Evolutionary conservation across 2,329 filamentous ascomycete species (phyloP).

Genomic region (Scedosporium minutisporum): DNA sequence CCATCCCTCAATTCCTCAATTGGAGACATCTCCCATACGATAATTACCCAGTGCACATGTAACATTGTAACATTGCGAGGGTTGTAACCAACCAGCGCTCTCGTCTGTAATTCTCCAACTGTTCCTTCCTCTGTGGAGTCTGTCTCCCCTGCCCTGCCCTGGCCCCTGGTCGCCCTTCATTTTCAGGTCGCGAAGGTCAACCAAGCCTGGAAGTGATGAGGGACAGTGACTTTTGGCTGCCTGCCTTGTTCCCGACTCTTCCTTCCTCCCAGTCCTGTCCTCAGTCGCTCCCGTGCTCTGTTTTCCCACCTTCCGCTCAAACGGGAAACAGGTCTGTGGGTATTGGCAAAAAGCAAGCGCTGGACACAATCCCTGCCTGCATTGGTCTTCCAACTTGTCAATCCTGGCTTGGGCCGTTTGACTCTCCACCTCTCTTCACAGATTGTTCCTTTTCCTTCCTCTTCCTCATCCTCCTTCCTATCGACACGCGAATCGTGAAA

Average conservation of each 20-base stretch:
- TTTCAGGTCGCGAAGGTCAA: not conserved
- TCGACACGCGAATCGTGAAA: slow-evolving; percentile 2
- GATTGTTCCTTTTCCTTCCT: slow-evolving; percentile 1
- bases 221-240: not conserved
- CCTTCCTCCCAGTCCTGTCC: not conserved
- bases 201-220: not conserved
- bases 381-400: not conserved
- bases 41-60: not conserved
- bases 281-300: not conserved
- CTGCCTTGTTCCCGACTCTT: not conserved
- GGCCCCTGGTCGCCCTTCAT: not conserved
- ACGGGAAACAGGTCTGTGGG: not conserved
- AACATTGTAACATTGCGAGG: not conserved
- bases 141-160: not conserved
- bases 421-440: not conserved
- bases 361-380: not conserved
- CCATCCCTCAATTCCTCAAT: not conserved
- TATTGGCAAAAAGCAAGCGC: not conserved
- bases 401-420: not conserved
- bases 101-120: not conserved
- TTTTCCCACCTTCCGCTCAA: not conserved
- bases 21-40: not conserved
- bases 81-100: not conserved
- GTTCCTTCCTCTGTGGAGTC: not conserved
- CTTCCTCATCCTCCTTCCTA: not conserved